Conservation (phyloP, 2,329 filamentous ascomycete species). For the Diaporthe batatas region DNA sequence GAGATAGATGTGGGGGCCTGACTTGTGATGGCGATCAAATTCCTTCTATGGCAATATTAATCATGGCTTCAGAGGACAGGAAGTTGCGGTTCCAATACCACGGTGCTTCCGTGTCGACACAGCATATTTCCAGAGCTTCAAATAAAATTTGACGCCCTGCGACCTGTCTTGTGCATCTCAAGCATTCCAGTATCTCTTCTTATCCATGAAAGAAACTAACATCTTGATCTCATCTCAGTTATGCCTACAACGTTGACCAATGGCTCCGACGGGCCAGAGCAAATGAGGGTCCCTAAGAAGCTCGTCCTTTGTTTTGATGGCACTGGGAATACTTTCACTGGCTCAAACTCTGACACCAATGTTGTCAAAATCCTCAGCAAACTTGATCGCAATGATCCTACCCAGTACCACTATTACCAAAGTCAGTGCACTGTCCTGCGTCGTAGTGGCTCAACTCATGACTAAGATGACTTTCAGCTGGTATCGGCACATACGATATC, state of each 20-base stretch:
- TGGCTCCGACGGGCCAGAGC: neutral
- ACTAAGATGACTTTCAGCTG: conserved; percentile 50
- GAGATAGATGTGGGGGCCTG: neutral
- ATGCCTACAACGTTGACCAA: conserved; percentile 14
- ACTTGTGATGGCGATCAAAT: neutral
- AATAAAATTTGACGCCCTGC: neutral
- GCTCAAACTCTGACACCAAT: conserved; percentile 64
- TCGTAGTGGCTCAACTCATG: conserved; percentile 38
- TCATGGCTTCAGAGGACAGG: neutral
- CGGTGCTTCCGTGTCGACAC: neutral
- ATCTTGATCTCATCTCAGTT: neutral
- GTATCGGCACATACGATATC: conserved; percentile 64
- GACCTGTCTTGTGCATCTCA: neutral
- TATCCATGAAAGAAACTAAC: neutral
- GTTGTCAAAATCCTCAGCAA: conserved; percentile 64
- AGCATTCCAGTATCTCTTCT: neutral
- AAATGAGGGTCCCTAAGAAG: conserved; percentile 50
- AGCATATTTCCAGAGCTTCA: neutral
- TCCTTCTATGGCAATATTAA: neutral
- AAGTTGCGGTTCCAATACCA: neutral
- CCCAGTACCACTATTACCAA: conserved; percentile 65
- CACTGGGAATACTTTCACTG: conserved; percentile 61
- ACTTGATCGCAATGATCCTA: conserved; percentile 58
- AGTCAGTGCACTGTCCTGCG: conserved; percentile 46
- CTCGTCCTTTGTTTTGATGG: conserved; percentile 64